A percentile compares a stretch with the other conserved stretches of the same genome.
These are phyloP conservation scores for Atkinsonella texensis DNA, from an alignment of 2,329 filamentous ascomycete species.

Conservation along the genomic window DNA sequence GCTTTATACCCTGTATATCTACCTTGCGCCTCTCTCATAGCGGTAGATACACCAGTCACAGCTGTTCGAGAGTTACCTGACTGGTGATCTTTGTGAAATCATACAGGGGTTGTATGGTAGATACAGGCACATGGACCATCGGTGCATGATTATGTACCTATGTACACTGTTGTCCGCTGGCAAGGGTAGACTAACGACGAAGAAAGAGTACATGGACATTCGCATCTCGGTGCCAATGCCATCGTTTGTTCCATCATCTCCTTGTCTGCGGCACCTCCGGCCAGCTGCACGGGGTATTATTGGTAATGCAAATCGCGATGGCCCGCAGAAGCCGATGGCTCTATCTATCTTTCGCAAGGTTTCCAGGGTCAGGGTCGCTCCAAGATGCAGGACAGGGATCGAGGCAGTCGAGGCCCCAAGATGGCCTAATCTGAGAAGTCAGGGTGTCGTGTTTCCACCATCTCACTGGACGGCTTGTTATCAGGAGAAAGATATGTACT, in stretches of 20 bases:
- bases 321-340: neutral
- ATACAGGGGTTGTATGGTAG: too few relatives aligned
- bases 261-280: neutral
- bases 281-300: neutral
- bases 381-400: neutral
- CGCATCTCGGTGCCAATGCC: neutral
- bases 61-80: too few relatives aligned
- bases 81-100: too few relatives aligned
- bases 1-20: too few relatives aligned
- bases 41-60: too few relatives aligned
- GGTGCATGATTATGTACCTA: too few relatives aligned
- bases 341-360: neutral
- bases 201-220: neutral
- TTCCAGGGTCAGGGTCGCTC: slow-evolving; percentile 3
- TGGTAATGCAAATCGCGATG: neutral
- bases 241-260: neutral
- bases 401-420: neutral
- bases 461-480: slow-evolving; percentile 7
- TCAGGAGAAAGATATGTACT: slow-evolving; percentile 28
- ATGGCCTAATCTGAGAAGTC: slow-evolving; percentile 1
- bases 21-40: too few relatives aligned
- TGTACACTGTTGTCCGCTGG: too few relatives aligned
- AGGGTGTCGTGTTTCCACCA: neutral
- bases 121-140: neutral
- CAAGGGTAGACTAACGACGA: too few relatives aligned